A percentile compares a stretch with the other conserved stretches of the same genome.
Conservation (phyloP, 345 rosid genomes). For the Aurinia saxatilis region DNA sequence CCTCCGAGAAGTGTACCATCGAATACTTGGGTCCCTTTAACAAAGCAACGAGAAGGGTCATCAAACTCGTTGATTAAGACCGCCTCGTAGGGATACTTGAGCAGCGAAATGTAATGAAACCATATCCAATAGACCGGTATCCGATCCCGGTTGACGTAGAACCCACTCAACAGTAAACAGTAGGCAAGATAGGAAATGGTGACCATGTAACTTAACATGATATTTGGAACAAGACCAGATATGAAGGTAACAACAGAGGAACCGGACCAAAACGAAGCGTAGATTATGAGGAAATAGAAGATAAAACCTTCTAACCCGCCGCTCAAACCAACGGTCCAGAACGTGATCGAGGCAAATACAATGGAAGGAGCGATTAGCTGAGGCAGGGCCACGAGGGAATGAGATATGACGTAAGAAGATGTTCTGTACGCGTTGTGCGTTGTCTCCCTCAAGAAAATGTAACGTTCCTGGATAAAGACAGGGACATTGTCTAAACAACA, state of each 20-base stretch:
- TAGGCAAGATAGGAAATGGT: slow-evolving; percentile 34
- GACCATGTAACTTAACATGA: slow-evolving; percentile 34
- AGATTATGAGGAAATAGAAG: slow-evolving; percentile 31
- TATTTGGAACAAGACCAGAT: slow-evolving; percentile 34
- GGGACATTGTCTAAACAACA: slow-evolving; percentile 36
- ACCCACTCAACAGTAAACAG: slow-evolving; percentile 26
- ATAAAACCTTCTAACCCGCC: slow-evolving; percentile 35
- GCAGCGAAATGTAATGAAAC: slow-evolving; percentile 24
- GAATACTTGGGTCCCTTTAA: slow-evolving; percentile 22
- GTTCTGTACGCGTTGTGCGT: slow-evolving; percentile 36
- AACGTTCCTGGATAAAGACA: slow-evolving; percentile 45
- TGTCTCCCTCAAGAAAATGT: slow-evolving; percentile 65
- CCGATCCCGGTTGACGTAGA: slow-evolving; percentile 27
- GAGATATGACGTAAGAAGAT: slow-evolving; percentile 44
- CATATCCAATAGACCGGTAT: slow-evolving; percentile 27
- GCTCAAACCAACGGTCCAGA: slow-evolving; percentile 43
- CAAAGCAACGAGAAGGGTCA: slow-evolving; percentile 18
- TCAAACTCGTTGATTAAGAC: slow-evolving; percentile 24
- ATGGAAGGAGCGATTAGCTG: slow-evolving; percentile 31
- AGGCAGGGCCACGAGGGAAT: slow-evolving; percentile 35
- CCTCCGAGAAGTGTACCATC: slow-evolving; percentile 15
- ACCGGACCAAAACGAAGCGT: slow-evolving; percentile 61
- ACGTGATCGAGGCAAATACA: slow-evolving; percentile 28
- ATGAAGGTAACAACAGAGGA: slow-evolving; percentile 43
- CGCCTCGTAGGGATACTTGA: slow-evolving; percentile 25